Conservation (phyloP, 1,284 basidiomycete species). For the Fomitiporia mediterranea region DNA sequence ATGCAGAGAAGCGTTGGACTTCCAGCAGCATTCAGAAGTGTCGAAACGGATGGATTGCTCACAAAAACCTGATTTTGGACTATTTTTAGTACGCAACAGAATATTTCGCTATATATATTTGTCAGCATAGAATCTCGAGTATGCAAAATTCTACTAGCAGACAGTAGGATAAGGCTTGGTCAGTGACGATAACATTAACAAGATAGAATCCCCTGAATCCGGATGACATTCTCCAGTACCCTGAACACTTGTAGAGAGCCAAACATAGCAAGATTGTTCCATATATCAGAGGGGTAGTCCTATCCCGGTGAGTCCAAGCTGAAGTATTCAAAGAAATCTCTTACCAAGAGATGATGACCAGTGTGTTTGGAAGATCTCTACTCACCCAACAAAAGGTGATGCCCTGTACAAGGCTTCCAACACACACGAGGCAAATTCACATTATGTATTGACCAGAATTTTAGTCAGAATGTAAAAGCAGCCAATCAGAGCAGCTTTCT, state of each 20-base stretch:
- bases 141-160: too few species aligned
- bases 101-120: too few species aligned
- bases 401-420: neutral
- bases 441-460: too few species aligned
- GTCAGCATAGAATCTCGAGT: too few species aligned
- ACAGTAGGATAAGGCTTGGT: constrained; percentile 9
- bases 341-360: neutral
- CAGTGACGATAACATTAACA: constrained; percentile 4
- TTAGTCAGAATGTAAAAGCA: too few species aligned
- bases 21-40: too few species aligned
- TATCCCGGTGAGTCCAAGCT: neutral
- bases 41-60: too few species aligned
- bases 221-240: constrained; percentile 4
- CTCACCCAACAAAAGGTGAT: neutral
- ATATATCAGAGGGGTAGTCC: constrained; percentile 4
- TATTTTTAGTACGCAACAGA: too few species aligned
- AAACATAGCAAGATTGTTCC: constrained; percentile 4
- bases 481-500: too few species aligned
- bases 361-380: neutral
- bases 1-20: too few species aligned
- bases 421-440: too few species aligned
- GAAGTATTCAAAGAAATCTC: neutral
- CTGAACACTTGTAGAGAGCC: neutral
- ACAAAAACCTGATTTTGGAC: too few species aligned
- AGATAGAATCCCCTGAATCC: neutral